These are phyloP conservation scores for Aspergillus ustus DNA, from an alignment of 2,329 filamentous ascomycete genomes.

Conservation along the genomic window DNA sequence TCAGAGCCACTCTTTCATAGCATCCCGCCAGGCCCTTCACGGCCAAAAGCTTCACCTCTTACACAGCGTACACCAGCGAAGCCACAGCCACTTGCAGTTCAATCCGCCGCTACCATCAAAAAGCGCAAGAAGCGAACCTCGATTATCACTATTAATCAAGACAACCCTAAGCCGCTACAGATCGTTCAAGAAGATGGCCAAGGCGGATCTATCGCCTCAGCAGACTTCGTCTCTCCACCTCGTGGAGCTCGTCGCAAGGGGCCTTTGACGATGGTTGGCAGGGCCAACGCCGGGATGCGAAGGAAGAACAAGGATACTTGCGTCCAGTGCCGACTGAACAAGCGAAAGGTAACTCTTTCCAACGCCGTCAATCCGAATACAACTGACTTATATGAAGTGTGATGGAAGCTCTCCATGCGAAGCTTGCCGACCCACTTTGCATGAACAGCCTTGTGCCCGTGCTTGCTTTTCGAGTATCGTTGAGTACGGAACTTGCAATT, in stretches of 20 bases:
- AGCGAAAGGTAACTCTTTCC: slow-evolving; percentile 45
- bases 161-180: slow-evolving; percentile 40
- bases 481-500: slow-evolving; percentile 51
- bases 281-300: slow-evolving; percentile 47
- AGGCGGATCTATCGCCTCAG: slow-evolving; percentile 47
- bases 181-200: slow-evolving; percentile 51
- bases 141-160: slow-evolving; percentile 34
- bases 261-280: slow-evolving; percentile 43
- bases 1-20: slow-evolving; percentile 32
- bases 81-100: slow-evolving; percentile 38
- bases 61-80: slow-evolving; percentile 31
- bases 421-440: slow-evolving; percentile 47
- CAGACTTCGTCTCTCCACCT: slow-evolving; percentile 47
- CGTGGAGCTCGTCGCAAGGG: slow-evolving; percentile 50
- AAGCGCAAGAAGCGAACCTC: slow-evolving; percentile 42
- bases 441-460: slow-evolving; percentile 49
- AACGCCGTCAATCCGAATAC: slow-evolving; percentile 2
- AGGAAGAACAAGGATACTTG: slow-evolving; percentile 52
- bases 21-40: slow-evolving; percentile 27
- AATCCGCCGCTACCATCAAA: slow-evolving; percentile 36
- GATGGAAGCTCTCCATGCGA: slow-evolving; percentile 49
- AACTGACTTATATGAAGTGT: slow-evolving; percentile 35
- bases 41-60: slow-evolving; percentile 30
- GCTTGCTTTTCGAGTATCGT: slow-evolving; percentile 52
- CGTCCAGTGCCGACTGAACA: slow-evolving; percentile 50